These are phyloP conservation scores for Delonix regia DNA, from an alignment of 306 rosid genomes.

Conservation along the genomic window DNA sequence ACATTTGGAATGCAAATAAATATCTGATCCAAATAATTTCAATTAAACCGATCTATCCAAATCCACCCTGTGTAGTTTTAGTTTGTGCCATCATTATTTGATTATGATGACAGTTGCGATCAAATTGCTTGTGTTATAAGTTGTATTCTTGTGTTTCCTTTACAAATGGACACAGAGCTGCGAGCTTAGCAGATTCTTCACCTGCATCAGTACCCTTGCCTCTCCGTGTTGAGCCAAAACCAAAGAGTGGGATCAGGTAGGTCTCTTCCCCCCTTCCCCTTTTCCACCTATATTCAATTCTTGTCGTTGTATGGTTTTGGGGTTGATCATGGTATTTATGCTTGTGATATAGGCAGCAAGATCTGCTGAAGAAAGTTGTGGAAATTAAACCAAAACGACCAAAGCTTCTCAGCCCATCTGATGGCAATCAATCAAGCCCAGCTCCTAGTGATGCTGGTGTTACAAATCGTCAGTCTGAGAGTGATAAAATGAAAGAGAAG, in stretches of 20 bases:
- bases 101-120: background rate
- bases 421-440: conserved; percentile 40
- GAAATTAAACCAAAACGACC: conserved; percentile 92
- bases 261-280: conserved; percentile 5
- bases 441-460: conserved; percentile 25
- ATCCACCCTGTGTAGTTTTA: background rate
- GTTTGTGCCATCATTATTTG: conserved; percentile 5
- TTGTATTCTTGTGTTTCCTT: conserved; percentile 53
- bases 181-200: conserved; percentile 88
- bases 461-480: conserved; percentile 34
- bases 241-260: conserved; percentile 93
- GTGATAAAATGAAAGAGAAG: conserved; percentile 37
- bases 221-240: conserved; percentile 94
- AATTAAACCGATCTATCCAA: conserved; percentile 6
- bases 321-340: background rate
- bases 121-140: conserved; percentile 17
- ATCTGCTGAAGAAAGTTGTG: conserved; percentile 78
- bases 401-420: conserved; percentile 49
- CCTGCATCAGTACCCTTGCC: conserved; percentile 81
- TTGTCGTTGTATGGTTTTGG: background rate
- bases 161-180: conserved; percentile 74
- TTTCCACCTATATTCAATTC: background rate
- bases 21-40: conserved; percentile 2
- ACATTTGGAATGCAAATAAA: background rate
- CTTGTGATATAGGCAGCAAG: conserved; percentile 75